A percentile compares a stretch with the other conserved stretches of the same genome.
Conservation (phyloP, 805 yeast species). For the Candida dendrica region DNA sequence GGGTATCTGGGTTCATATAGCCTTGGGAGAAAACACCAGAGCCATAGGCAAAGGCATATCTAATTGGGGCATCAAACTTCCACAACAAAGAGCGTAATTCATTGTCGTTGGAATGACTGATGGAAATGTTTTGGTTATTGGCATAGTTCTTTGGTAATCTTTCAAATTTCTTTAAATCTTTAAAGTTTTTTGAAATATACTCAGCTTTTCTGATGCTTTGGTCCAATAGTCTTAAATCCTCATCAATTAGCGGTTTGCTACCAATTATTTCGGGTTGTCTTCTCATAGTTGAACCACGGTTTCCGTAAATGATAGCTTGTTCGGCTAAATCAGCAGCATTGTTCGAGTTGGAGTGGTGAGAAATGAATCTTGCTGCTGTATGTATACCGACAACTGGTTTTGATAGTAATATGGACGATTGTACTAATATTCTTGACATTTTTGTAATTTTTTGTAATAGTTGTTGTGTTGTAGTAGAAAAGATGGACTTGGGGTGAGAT, state of each 20-base stretch:
- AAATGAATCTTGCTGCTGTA: background rate
- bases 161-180: conserved; percentile 11
- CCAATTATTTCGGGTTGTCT: background rate
- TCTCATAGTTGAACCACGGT: background rate
- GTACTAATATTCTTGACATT: too few species aligned
- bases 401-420: background rate
- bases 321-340: background rate
- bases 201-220: conserved; percentile 20
- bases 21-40: conserved; percentile 87
- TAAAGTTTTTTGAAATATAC: conserved; percentile 10
- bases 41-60: conserved; percentile 88
- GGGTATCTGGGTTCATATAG: conserved; percentile 43
- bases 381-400: background rate
- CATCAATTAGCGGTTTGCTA: background rate
- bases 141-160: conserved; percentile 51
- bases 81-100: conserved; percentile 43
- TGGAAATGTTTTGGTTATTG: conserved; percentile 45
- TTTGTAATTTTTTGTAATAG: too few species aligned
- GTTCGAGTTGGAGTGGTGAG: background rate
- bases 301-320: background rate
- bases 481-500: too few species aligned
- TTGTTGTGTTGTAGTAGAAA: too few species aligned
- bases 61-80: conserved; percentile 63
- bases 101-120: conserved; percentile 28
- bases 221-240: conserved; percentile 15